Conservation (phyloP, 2,329 filamentous ascomycete species). For the Aspergillus neotritici region DNA sequence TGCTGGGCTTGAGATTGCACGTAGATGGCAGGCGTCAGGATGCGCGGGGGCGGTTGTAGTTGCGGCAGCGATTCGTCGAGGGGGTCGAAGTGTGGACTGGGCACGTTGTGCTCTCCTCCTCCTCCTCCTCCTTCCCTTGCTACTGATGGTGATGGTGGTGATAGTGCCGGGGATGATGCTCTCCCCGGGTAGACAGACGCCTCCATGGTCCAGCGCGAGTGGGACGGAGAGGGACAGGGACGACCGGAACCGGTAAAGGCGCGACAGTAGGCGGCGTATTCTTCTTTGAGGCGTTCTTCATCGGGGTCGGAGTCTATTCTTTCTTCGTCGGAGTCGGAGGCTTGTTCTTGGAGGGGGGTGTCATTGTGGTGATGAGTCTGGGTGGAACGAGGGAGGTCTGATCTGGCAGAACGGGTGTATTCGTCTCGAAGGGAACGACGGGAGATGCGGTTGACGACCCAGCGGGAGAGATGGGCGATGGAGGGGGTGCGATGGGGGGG, state of each 20-base stretch:
- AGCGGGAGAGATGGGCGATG: neutral
- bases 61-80: conserved; percentile 2
- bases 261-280: conserved; percentile 1
- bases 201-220: too few relatives aligned
- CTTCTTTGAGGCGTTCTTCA: neutral
- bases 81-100: conserved; percentile 1
- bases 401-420: too few relatives aligned
- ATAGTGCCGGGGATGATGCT: too few relatives aligned
- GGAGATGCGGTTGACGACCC: too few relatives aligned
- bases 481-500: conserved; percentile 3
- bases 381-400: too few relatives aligned
- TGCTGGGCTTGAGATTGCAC: conserved; percentile 5
- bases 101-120: neutral
- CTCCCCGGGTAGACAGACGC: too few relatives aligned
- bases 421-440: too few relatives aligned
- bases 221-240: neutral
- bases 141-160: too few relatives aligned
- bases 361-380: too few relatives aligned
- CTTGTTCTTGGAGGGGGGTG: too few relatives aligned
- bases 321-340: neutral
- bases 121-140: too few relatives aligned
- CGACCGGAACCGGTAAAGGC: neutral
- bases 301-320: neutral
- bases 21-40: conserved; percentile 12
- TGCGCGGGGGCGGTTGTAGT: conserved; percentile 9